Percentiles rank a stretch among this genome's conserved stretches.
These are phyloP conservation scores for Lepiota brunneoincarnata DNA, from an alignment of 768 basidiomycete species.

Conservation along the genomic window DNA sequence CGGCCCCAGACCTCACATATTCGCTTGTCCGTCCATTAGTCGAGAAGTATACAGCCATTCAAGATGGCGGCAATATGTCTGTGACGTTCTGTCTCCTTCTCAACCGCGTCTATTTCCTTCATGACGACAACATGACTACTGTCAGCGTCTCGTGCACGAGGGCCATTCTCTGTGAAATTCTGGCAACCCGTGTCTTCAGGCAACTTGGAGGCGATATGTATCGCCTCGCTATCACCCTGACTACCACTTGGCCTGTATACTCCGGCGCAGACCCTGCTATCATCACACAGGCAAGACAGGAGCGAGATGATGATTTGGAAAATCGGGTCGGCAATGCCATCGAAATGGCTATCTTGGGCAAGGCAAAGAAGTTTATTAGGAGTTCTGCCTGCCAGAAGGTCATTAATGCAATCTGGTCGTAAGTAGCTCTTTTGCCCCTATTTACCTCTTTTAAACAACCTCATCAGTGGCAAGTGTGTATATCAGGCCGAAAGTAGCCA, in stretches of 20 bases:
- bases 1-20: conserved; percentile 86
- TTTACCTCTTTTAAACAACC: conserved; percentile 11
- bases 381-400: conserved; percentile 88
- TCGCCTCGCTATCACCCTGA: conserved; percentile 65
- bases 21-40: conserved; percentile 84
- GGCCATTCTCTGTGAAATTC: conserved; percentile 84
- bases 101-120: conserved; percentile 82
- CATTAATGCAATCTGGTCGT: conserved; percentile 82
- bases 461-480: conserved; percentile 79
- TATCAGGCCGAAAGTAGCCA: conserved; percentile 88
- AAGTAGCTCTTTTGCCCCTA: conserved; percentile 20
- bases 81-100: conserved; percentile 86
- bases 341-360: conserved; percentile 87
- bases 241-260: conserved; percentile 81
- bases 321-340: conserved; percentile 88
- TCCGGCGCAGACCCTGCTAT: conserved; percentile 65
- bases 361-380: conserved; percentile 87
- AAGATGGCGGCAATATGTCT: conserved; percentile 74
- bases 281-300: conserved; percentile 55
- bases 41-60: conserved; percentile 79
- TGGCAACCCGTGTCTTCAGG: conserved; percentile 79
- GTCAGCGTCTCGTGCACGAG: conserved; percentile 69
- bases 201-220: conserved; percentile 68
- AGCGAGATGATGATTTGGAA: conserved; percentile 70
- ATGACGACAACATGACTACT: conserved; percentile 72